Conservation (phyloP, 1,284 basidiomycete species). For the Leccinum pachyderme region DNA sequence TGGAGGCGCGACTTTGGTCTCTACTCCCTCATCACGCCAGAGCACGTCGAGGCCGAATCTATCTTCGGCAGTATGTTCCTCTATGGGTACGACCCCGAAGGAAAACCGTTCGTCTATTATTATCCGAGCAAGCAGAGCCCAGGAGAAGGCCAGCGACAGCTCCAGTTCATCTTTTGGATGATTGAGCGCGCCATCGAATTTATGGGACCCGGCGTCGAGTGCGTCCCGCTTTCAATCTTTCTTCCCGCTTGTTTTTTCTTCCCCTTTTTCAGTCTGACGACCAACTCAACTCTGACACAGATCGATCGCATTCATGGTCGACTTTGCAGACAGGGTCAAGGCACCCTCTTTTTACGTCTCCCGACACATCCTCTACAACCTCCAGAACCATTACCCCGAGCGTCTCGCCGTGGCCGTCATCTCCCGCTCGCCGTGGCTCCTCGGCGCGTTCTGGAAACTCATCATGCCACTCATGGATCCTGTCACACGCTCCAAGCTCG, state of each 20-base stretch:
- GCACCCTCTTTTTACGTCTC: background rate
- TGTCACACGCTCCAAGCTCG: constrained; percentile 69
- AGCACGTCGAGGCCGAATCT: background rate
- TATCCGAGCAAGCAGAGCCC: constrained; percentile 85
- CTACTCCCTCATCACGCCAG: background rate
- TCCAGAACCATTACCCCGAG: background rate
- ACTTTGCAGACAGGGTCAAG: background rate
- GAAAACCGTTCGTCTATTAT: constrained; percentile 76
- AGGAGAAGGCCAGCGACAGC: constrained; percentile 67
- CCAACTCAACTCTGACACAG: background rate
- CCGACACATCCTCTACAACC: background rate
- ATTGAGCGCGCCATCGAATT: constrained; percentile 72
- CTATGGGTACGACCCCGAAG: constrained; percentile 45
- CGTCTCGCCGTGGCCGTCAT: constrained; percentile 43
- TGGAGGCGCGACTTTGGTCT: background rate
- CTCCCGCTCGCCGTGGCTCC: constrained; percentile 79
- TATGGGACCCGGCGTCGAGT: constrained; percentile 78
- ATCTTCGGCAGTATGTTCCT: background rate
- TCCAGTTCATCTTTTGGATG: constrained; percentile 75
- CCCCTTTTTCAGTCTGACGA: background rate
- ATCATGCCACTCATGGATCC: constrained; percentile 82
- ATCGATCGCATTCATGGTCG: background rate
- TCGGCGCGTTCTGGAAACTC: constrained; percentile 81
- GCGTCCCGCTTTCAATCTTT: constrained; percentile 34
- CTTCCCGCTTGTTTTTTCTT: constrained; percentile 3